These are phyloP conservation scores for Claviceps fusiformis DNA, from an alignment of 2,329 filamentous ascomycete species.

Conservation along the genomic window DNA sequence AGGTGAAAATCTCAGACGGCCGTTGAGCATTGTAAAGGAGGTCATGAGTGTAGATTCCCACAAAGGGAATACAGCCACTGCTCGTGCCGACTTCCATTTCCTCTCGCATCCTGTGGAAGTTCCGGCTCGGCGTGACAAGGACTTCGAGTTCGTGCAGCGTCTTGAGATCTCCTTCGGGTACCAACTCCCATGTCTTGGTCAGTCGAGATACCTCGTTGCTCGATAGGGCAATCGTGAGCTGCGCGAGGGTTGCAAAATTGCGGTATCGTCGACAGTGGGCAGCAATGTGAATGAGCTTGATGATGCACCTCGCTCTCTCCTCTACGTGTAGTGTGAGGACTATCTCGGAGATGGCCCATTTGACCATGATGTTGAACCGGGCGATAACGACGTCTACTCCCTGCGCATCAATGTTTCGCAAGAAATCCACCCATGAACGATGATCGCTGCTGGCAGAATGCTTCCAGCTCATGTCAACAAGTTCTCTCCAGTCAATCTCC, in stretches of 20 bases:
- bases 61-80: conserved; percentile 68
- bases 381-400: conserved; percentile 76
- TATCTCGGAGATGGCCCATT: conserved; percentile 72
- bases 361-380: conserved; percentile 78
- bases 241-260: conserved; percentile 75
- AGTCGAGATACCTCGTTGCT: conserved; percentile 59
- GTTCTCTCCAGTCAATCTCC: conserved; percentile 78
- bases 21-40: conserved; percentile 71
- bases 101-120: conserved; percentile 61
- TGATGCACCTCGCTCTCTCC: conserved; percentile 62
- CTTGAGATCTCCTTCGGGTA: conserved; percentile 50
- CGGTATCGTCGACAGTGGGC: conserved; percentile 60
- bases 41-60: conserved; percentile 73
- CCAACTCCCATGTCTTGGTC: conserved; percentile 55
- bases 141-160: conserved; percentile 56
- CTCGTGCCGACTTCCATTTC: conserved; percentile 65
- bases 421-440: conserved; percentile 70
- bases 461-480: conserved; percentile 75
- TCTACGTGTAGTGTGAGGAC: conserved; percentile 58
- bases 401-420: conserved; percentile 56
- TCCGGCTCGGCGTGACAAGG: conserved; percentile 62
- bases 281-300: conserved; percentile 74
- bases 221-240: conserved; percentile 64
- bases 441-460: conserved; percentile 49
- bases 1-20: conserved; percentile 58